Percentiles rank a stretch among this genome's conserved stretches.
Conservation (phyloP, 2,329 filamentous ascomycete species). For the Meredithiella fracta region DNA sequence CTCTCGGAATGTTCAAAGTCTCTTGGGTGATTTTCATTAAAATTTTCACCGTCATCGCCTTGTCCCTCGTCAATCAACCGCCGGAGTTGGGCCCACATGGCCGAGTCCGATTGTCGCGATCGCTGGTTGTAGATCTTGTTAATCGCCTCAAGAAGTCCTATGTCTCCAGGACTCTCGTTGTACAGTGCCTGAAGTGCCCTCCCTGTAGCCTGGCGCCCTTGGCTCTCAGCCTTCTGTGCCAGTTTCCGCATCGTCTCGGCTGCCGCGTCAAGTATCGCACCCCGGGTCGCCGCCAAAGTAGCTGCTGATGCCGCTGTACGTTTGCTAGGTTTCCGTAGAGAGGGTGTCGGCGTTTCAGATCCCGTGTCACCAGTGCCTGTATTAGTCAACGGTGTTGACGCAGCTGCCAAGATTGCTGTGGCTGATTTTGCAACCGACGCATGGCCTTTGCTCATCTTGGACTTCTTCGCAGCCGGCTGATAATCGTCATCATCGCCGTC, state of each 20-base stretch:
- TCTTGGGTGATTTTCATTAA: not conserved
- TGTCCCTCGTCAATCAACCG: slow-evolving; percentile 35
- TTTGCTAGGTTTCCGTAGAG: slow-evolving; percentile 12
- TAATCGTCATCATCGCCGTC: slow-evolving; percentile 9
- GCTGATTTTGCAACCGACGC: slow-evolving; percentile 15
- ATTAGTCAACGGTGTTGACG: slow-evolving; percentile 6
- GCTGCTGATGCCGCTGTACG: slow-evolving; percentile 13
- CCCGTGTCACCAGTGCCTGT: not conserved
- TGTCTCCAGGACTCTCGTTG: slow-evolving; percentile 37
- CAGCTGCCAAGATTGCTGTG: slow-evolving; percentile 5
- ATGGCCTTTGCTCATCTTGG: slow-evolving; percentile 1
- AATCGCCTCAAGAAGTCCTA: slow-evolving; percentile 38
- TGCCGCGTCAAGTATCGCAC: slow-evolving; percentile 9
- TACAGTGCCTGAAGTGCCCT: slow-evolving; percentile 44
- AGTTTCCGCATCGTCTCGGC: slow-evolving; percentile 30
- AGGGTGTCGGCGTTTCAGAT: slow-evolving; percentile 6
- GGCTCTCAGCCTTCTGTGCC: slow-evolving; percentile 40
- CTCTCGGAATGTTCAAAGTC: not conserved
- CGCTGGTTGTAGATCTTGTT: slow-evolving; percentile 41
- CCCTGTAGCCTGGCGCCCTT: slow-evolving; percentile 43
- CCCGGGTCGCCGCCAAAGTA: slow-evolving; percentile 12
- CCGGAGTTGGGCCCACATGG: slow-evolving; percentile 35
- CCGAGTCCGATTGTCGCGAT: slow-evolving; percentile 39
- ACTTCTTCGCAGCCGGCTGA: slow-evolving; percentile 9
- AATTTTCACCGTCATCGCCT: slow-evolving; percentile 1